Conservation (phyloP, 2,329 filamentous ascomycete genomes). For the Pestalotiopsis sp. region DNA sequence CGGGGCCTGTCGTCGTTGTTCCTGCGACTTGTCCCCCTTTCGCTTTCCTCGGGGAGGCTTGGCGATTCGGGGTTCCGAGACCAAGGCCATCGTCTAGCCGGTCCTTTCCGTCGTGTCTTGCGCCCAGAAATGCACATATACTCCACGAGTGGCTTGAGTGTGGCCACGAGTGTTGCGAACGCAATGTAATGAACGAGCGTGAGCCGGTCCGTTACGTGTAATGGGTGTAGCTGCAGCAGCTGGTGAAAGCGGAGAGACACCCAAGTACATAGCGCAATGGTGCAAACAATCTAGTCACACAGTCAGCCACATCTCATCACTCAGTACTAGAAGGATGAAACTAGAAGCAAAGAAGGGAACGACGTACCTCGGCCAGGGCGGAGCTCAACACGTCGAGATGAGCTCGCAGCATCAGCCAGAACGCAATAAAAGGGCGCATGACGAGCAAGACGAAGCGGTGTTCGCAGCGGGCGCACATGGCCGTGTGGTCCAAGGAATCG, state of each 20-base stretch:
- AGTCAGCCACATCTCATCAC: not conserved
- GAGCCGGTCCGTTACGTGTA: not conserved
- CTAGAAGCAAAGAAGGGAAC: not conserved
- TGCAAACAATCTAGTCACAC: conserved; percentile 3
- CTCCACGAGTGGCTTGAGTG: conserved; percentile 2
- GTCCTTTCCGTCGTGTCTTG: not conserved
- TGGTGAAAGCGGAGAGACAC: not conserved
- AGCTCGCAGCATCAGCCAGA: conserved; percentile 26
- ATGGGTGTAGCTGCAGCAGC: not conserved
- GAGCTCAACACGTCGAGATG: conserved; percentile 25
- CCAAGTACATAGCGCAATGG: not conserved
- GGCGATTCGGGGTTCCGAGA: not conserved
- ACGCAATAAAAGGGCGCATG: conserved; percentile 22
- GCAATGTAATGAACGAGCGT: conserved; percentile 1
- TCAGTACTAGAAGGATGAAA: not conserved
- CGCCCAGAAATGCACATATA: not conserved
- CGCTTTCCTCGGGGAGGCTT: not conserved
- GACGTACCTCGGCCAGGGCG: conserved; percentile 18
- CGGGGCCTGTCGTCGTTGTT: not conserved
- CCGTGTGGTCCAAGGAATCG: conserved; percentile 18
- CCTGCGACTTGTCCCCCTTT: not conserved
- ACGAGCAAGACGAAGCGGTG: conserved; percentile 25
- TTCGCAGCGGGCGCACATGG: conserved; percentile 25
- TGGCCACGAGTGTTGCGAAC: conserved; percentile 3
- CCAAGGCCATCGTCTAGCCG: not conserved